These are phyloP conservation scores for Cardamine chenopodiifolia DNA, from an alignment of 345 rosid genomes.

Conservation along the genomic window DNA sequence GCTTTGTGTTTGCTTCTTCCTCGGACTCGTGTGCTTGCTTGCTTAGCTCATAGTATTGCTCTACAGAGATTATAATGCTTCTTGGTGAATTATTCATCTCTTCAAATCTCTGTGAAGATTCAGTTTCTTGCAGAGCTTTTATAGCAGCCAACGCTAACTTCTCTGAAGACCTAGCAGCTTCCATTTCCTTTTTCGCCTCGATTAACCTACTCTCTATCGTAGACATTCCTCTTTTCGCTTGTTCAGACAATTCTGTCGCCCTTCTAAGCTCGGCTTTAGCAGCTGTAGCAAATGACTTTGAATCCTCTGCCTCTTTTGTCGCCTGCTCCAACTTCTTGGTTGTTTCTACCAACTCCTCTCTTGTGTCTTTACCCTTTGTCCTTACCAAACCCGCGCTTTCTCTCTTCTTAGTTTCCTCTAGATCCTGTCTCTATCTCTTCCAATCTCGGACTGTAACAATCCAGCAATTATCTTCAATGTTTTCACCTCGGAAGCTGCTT, in stretches of 20 bases:
- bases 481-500: slow-evolving; percentile 74
- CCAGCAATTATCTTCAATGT: slow-evolving; percentile 65
- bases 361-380: slow-evolving; percentile 58
- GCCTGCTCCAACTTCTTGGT: slow-evolving; percentile 75
- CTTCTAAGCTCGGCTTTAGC: slow-evolving; percentile 75
- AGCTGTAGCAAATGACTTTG: slow-evolving; percentile 57
- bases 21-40: slow-evolving; percentile 78
- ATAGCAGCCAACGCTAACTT: slow-evolving; percentile 82
- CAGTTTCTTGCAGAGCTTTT: slow-evolving; percentile 85
- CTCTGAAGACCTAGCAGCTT: slow-evolving; percentile 87
- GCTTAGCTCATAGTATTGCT: slow-evolving; percentile 87
- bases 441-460: slow-evolving; percentile 70
- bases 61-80: slow-evolving; percentile 71
- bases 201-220: slow-evolving; percentile 64
- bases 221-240: slow-evolving; percentile 73
- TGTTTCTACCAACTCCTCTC: slow-evolving; percentile 56
- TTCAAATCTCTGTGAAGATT: slow-evolving; percentile 49
- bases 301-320: slow-evolving; percentile 76
- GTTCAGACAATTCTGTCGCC: slow-evolving; percentile 74
- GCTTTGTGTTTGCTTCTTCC: slow-evolving; percentile 71
- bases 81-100: slow-evolving; percentile 41
- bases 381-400: slow-evolving; percentile 53
- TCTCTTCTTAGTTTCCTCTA: slow-evolving; percentile 60
- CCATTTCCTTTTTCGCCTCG: slow-evolving; percentile 80
- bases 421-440: slow-evolving; percentile 57